These are phyloP conservation scores for Emydomyces testavorans DNA, from an alignment of 2,329 filamentous ascomycete species.

Conservation along the genomic window DNA sequence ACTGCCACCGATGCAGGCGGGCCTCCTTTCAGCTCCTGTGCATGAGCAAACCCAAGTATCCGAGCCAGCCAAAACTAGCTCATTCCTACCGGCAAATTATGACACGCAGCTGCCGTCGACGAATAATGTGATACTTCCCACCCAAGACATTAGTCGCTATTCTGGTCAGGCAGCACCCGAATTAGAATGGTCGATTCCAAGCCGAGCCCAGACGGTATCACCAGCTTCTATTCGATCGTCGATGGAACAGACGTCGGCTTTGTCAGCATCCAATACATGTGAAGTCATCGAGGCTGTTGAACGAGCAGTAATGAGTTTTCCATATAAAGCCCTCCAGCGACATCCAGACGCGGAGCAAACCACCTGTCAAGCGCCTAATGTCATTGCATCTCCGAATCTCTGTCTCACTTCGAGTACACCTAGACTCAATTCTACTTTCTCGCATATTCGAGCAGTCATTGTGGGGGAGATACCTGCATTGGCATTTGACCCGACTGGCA, in stretches of 20 bases:
- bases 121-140: background rate
- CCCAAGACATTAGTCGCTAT: background rate
- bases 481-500: slow-evolving; percentile 19
- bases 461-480: slow-evolving; percentile 8
- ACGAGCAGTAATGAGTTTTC: background rate
- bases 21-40: background rate
- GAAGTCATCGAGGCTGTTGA: slow-evolving; percentile 4
- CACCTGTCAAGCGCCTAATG: background rate
- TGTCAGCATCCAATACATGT: background rate
- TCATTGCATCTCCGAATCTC: background rate
- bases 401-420: background rate
- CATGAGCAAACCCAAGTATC: background rate
- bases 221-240: background rate
- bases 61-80: background rate
- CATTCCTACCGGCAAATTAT: background rate
- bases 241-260: background rate
- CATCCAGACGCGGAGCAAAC: background rate
- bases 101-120: background rate
- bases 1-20: background rate
- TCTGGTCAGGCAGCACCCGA: background rate
- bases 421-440: slow-evolving; percentile 2
- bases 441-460: slow-evolving; percentile 17
- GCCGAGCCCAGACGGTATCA: background rate
- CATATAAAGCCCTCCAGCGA: background rate
- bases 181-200: background rate